These are phyloP conservation scores for Penicillium concentricum DNA, from an alignment of 2,329 filamentous ascomycete genomes.

Conservation along the genomic window DNA sequence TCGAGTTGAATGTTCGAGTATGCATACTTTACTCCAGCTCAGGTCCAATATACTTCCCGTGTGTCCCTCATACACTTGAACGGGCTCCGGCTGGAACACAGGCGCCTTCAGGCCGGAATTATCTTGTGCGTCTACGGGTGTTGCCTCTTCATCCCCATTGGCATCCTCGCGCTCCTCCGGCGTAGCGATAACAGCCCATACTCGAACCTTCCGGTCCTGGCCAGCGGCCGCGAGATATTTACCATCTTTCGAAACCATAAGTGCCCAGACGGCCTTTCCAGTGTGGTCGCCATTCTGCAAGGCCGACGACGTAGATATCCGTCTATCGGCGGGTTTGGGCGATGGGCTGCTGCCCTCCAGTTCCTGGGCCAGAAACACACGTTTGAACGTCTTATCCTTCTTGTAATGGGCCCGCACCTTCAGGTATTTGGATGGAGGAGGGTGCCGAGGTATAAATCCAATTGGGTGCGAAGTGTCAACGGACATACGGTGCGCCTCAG, in stretches of 20 bases:
- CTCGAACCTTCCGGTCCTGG: constrained; percentile 77
- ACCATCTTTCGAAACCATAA: constrained; percentile 90
- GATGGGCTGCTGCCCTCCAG: constrained; percentile 60
- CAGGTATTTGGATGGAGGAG: constrained; percentile 87
- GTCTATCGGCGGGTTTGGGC: constrained; percentile 30
- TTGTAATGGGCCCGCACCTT: constrained; percentile 80
- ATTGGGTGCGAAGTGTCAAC: constrained; percentile 74
- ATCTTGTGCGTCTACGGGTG: constrained; percentile 45
- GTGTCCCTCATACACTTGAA: constrained; percentile 80
- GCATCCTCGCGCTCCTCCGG: constrained; percentile 73
- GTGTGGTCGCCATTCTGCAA: constrained; percentile 29
- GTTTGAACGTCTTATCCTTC: constrained; percentile 76
- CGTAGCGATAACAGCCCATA: constrained; percentile 86
- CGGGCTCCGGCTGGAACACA: constrained; percentile 77
- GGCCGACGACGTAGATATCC: constrained; percentile 25
- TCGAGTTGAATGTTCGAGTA: background rate
- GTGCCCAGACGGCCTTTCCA: constrained; percentile 79
- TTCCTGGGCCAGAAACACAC: constrained; percentile 88
- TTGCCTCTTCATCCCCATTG: constrained; percentile 66
- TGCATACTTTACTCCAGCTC: constrained; percentile 83
- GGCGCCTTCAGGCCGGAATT: constrained; percentile 76
- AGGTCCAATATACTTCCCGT: constrained; percentile 82
- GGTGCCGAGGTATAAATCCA: constrained; percentile 81
- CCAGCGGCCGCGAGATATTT: constrained; percentile 89
- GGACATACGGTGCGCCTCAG: constrained; percentile 70